Evolutionary conservation across 2,329 filamentous ascomycete genomes (phyloP), one percentile per base, ranked within the genome.

Genomic region (Furcasterigmium furcatum): DNA sequence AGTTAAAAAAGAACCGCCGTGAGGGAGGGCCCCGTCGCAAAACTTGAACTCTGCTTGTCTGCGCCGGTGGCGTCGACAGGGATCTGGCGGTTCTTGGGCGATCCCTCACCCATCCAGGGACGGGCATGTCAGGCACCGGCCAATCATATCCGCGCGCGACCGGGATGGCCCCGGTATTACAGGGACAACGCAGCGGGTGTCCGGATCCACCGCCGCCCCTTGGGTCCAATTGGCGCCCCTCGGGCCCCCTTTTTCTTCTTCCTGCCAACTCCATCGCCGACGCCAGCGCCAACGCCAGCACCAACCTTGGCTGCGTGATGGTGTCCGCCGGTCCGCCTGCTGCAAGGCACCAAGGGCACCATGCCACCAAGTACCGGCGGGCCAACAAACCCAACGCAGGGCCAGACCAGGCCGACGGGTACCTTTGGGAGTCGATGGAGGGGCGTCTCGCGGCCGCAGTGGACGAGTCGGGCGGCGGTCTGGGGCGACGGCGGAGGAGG

Each of bases 331-430:
- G 24, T n/a, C n/a, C n/a, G n/a, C 24, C 24, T 36, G n/a, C 34
- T 36, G 34, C 34, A 36, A 36, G 34, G 34, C 34, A 36, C 34
- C n/a, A n/a, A n/a, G n/a, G n/a, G n/a, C n/a, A n/a, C n/a, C n/a
- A n/a, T n/a, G n/a, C n/a, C n/a, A n/a, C n/a, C 34, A 18, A 36
- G 34, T 36, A 36, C 34, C 34, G 34, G 34, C 34, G n/a, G n/a
- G n/a, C 34, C 16, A 27, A 27, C 24, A 27, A 27, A 12, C 24
- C 7, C 12, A 12, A 12, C 24, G 24, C 24, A 27, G 7, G 24
- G 24, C 24, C 24, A 27, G 24, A 27, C 24, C 24, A 27, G 7
- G 24, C 12, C 24, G 24, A 27, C 24, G 24, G 24, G 24, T 27
- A 7, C 24, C 12, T 12, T 27, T 27, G 24, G 7, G 24, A 7